Evolutionary conservation across 768 basidiomycete genomes (phyloP).

Genomic region (Boletus pseudo-olivaceus): DNA sequence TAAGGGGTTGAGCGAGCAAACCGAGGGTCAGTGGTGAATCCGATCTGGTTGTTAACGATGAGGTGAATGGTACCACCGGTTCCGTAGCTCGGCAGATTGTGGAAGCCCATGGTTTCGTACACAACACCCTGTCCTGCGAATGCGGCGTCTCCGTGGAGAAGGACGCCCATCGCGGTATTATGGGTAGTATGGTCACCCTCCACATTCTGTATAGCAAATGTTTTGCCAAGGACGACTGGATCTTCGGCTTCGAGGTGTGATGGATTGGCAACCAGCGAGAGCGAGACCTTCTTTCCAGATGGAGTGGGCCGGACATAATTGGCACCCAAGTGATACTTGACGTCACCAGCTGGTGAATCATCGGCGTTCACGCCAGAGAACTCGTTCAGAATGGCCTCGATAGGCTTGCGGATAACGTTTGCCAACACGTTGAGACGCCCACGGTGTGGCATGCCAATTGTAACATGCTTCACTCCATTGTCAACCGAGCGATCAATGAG

Average conservation of each 20-base stretch:
- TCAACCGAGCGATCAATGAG: constrained; percentile 98
- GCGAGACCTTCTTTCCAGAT: constrained; percentile 94
- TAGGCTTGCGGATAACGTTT: constrained; percentile 97
- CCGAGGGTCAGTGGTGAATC: constrained; percentile 98
- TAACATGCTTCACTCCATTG: constrained; percentile 91
- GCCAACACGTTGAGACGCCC: constrained; percentile 96
- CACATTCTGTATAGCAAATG: constrained; percentile 93
- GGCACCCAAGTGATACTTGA: constrained; percentile 98
- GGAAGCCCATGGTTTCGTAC: constrained; percentile 99
- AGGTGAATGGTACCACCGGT: constrained; percentile 98
- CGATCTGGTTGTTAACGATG: constrained; percentile 99
- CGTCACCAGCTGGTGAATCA: constrained; percentile 88
- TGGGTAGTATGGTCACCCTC: constrained; percentile 81
- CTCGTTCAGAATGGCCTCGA: constrained; percentile 97
- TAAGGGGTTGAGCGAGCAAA: constrained; percentile 98
- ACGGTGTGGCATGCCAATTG: constrained; percentile 99
- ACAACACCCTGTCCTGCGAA: constrained; percentile 98
- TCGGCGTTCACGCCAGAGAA: constrained; percentile 76
- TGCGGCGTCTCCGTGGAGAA: constrained; percentile 97
- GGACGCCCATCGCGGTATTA: constrained; percentile 87
- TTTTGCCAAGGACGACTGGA: constrained; percentile 98
- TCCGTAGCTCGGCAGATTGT: constrained; percentile 91
- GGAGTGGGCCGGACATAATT: constrained; percentile 99
- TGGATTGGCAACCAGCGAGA: constrained; percentile 97
- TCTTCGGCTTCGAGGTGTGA: constrained; percentile 98